phyloP scores from a whole-genome alignment of 208 protist species.

The Acanthamoeba healyi region DNA sequence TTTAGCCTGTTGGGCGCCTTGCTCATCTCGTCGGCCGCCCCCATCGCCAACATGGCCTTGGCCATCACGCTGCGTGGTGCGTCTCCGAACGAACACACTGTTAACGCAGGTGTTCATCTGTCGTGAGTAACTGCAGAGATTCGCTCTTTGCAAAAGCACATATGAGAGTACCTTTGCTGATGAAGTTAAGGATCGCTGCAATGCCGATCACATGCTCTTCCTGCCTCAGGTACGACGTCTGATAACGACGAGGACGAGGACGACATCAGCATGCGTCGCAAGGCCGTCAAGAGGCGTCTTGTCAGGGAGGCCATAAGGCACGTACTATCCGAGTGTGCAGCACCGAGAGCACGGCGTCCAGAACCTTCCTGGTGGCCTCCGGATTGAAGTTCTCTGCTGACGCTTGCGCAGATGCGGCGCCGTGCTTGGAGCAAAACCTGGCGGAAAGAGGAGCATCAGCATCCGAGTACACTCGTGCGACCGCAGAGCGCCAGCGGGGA shows the following conservation, averaged over 20 bases:
- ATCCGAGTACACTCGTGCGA: neutral
- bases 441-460: neutral
- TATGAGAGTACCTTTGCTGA: conserved; percentile 45
- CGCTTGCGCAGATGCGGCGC: neutral
- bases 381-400: conserved; percentile 16
- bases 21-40: neutral
- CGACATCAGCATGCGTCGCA: no score
- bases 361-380: neutral
- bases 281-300: neutral
- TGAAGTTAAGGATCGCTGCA: neutral
- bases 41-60: neutral
- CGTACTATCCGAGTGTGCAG: neutral
- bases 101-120: no score
- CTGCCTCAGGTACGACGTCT: neutral
- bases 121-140: no score
- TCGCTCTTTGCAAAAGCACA: no score
- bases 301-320: neutral
- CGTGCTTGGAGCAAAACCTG: conserved; percentile 38
- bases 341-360: neutral
- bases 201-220: neutral
- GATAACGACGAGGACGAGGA: neutral
- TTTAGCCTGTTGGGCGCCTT: neutral
- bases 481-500: no score
- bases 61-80: neutral
- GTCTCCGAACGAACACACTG: conserved; percentile 20